These are phyloP conservation scores for Dorcoceras hygrometricum DNA, from an alignment of 257 asterid genomes.

Conservation along the genomic window DNA sequence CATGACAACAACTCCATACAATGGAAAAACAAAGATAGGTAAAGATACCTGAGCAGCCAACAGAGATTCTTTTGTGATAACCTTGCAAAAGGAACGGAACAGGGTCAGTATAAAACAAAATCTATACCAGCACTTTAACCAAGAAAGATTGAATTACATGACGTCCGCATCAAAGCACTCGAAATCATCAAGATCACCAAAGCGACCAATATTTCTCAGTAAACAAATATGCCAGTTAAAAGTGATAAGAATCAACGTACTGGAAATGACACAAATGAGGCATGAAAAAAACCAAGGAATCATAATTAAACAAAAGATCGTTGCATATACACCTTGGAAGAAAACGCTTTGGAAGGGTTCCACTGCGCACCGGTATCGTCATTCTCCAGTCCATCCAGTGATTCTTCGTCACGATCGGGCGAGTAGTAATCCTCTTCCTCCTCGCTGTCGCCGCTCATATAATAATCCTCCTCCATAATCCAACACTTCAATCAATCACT, in stretches of 20 bases:
- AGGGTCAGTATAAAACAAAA: constrained; percentile 20
- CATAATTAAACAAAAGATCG: constrained; percentile 17
- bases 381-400: constrained; percentile 59
- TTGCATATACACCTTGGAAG: constrained; percentile 49
- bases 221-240: constrained; percentile 14
- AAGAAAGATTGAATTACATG: neutral
- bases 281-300: neutral
- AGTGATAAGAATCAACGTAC: constrained; percentile 6
- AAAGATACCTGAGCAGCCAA: constrained; percentile 77
- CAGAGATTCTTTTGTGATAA: constrained; percentile 75
- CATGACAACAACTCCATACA: neutral
- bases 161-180: neutral
- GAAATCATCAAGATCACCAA: constrained; percentile 13
- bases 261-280: neutral
- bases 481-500: constrained; percentile 12
- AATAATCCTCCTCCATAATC: constrained; percentile 54
- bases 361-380: constrained; percentile 50
- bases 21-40: neutral
- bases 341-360: constrained; percentile 47
- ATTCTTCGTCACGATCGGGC: constrained; percentile 54
- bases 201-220: neutral
- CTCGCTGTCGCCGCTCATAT: constrained; percentile 45
- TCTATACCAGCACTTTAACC: constrained; percentile 1
- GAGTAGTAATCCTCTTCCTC: constrained; percentile 50
- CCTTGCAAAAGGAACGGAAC: constrained; percentile 43